Conservation (phyloP, 2,329 filamentous ascomycete genomes). For the Stachybotrys chlorohalonatus region DNA sequence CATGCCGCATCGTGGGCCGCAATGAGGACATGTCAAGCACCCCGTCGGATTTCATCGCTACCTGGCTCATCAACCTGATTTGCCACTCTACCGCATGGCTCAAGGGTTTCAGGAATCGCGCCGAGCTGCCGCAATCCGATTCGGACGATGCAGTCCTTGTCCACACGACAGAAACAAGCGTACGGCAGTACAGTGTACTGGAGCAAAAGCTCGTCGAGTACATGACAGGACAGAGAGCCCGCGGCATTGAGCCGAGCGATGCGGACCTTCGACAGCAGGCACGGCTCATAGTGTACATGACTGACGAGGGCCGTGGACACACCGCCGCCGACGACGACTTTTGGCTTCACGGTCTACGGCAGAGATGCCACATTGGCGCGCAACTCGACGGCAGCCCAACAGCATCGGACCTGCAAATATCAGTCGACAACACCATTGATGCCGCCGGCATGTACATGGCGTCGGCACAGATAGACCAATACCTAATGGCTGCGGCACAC, state of each 20-base stretch:
- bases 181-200: slow-evolving; percentile 11
- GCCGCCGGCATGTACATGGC: neutral
- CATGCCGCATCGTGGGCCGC: slow-evolving; percentile 8
- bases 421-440: neutral
- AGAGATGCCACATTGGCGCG: slow-evolving; percentile 8
- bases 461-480: neutral
- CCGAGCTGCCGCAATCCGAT: slow-evolving; percentile 3
- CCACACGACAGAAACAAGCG: slow-evolving; percentile 6
- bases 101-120: slow-evolving; percentile 8
- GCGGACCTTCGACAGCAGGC: slow-evolving; percentile 10
- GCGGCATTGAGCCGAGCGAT: slow-evolving; percentile 10
- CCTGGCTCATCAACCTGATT: slow-evolving; percentile 12
- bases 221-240: slow-evolving; percentile 7
- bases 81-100: slow-evolving; percentile 11
- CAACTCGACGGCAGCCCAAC: neutral
- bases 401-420: neutral
- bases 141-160: neutral
- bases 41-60: slow-evolving; percentile 13
- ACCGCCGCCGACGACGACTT: slow-evolving; percentile 12
- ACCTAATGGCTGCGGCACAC: slow-evolving; percentile 2
- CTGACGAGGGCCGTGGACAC: slow-evolving; percentile 8
- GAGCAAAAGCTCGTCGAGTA: slow-evolving; percentile 9
- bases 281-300: slow-evolving; percentile 8
- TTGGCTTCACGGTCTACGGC: slow-evolving; percentile 12
- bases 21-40: slow-evolving; percentile 11